A percentile compares a stretch with the other conserved stretches of the same genome.
Conservation (phyloP, 139 green algal species). For the Marvania coccoides region DNA sequence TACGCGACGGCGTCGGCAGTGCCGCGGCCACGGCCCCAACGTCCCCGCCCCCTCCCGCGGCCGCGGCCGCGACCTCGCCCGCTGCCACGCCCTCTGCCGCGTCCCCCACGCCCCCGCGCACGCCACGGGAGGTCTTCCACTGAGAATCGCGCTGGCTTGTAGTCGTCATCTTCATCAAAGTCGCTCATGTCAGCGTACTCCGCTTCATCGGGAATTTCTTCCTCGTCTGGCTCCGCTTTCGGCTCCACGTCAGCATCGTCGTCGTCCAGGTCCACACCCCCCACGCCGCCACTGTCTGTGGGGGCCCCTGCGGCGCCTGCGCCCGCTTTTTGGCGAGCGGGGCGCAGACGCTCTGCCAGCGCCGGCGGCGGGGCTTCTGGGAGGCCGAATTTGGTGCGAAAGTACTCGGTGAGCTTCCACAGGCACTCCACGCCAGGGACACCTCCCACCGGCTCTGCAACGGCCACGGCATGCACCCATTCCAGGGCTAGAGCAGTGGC, state of each 20-base stretch:
- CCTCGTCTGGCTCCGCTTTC: neutral
- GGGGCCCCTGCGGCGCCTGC: neutral
- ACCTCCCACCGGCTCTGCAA: conserved; percentile 8
- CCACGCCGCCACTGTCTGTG: neutral
- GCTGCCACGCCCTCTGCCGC: neutral
- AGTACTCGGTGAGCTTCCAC: conserved; percentile 19
- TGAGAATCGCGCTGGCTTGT: neutral
- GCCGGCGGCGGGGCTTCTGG: conserved; percentile 8
- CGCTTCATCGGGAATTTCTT: neutral
- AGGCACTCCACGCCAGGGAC: conserved; percentile 29
- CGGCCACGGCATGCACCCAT: conserved; percentile 29
- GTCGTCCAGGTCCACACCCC: neutral
- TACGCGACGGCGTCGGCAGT: neutral
- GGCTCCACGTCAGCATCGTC: neutral
- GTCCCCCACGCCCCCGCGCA: neutral
- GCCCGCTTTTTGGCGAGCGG: neutral
- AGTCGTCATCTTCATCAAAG: neutral
- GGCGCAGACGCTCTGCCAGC: conserved; percentile 20
- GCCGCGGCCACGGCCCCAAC: neutral
- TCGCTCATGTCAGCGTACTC: neutral
- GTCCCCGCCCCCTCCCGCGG: conserved; percentile 6
- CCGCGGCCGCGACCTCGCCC: conserved; percentile 6
- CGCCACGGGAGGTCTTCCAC: neutral
- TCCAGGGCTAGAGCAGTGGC: neutral
- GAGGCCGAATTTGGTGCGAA: conserved; percentile 7